Base-by-base conservation (phyloP, 2,329 filamentous ascomycete genomes). In the Penicillium sp. region DNA sequence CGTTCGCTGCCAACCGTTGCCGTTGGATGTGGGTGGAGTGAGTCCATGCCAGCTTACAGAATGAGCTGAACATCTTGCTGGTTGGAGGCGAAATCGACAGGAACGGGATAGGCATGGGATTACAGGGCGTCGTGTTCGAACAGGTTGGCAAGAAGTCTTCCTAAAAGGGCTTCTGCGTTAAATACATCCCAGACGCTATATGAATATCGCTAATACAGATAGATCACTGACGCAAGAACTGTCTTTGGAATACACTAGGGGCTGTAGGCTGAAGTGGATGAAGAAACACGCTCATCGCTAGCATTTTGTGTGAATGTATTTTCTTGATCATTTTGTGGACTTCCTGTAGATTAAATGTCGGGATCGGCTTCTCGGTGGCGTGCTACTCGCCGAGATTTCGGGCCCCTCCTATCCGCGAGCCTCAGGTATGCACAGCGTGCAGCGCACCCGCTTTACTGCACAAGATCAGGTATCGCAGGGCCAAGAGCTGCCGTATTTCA, bases 101-200 rank as follows among this genome's bases (percentile, higher is more conserved):
- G 27, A 29, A 29, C 27, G 27, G 27, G 7, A 29, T 29, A 29
- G 23, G 4, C 25, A 25, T 25, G 25, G 25, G 25, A 25, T 25
- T 25, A 25, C 5, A 25, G 25, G 23, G 25, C 1, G 25, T 25
- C 25, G 25, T 25, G 25, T 25, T 25, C 25, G 25, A 25, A 25
- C 25, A 25, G 25, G 25, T 6, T 25, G 25, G 6, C 6, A 25
- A 25, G 25, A 4, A 67, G 35, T 10, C 41, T 59, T 9, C 54
- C 29, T n/a, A 69, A 17, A 1, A 71, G 55, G 12, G 31, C 50
- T 15, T 68, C 52, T 9, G 60, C 59, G 33, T 70, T 57, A 17
- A 72, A 50, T 3, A 72, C 62, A 6, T 70, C 69, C 70, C 70
- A 72, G 8, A 71, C 70, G 38, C 62, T 64, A 35, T 70, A 71